Percentiles rank a stretch among this genome's conserved stretches.
These are phyloP conservation scores for Mortierella sp. DNA, from an alignment of 371 early-diverging fungal genomes.

Conservation along the genomic window DNA sequence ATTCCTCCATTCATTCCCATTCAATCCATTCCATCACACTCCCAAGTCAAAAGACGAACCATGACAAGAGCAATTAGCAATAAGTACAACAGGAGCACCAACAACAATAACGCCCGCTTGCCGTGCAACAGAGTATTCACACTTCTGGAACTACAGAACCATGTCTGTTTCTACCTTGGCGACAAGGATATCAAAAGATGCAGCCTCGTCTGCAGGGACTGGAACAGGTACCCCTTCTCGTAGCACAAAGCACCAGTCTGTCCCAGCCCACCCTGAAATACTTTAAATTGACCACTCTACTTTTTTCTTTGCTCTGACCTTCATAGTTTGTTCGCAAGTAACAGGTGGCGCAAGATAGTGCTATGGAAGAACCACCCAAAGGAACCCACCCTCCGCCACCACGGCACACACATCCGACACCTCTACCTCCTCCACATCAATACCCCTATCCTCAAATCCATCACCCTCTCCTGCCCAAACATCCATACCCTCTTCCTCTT, in stretches of 20 bases:
- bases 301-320: too few species aligned
- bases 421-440: not conserved
- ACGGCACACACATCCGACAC: not conserved
- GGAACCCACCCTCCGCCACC: not conserved
- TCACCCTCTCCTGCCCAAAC: not conserved
- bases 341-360: not conserved
- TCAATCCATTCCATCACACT: not conserved
- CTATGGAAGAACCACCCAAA: not conserved
- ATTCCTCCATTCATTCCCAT: not conserved
- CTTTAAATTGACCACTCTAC: too few species aligned
- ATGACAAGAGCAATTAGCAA: not conserved
- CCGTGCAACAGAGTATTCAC: not conserved
- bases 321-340: not conserved
- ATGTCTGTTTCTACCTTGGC: not conserved
- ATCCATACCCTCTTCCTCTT: not conserved
- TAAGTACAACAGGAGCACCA: not conserved
- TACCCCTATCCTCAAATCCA: not conserved
- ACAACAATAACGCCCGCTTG: not conserved
- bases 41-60: not conserved
- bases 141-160: not conserved
- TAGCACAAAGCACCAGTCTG: not conserved
- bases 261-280: not conserved
- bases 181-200: not conserved
- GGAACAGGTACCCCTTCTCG: not conserved
- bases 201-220: not conserved